phyloP scores from a whole-genome alignment of 2,329 filamentous ascomycete species.

The Penicillium sp. region DNA sequence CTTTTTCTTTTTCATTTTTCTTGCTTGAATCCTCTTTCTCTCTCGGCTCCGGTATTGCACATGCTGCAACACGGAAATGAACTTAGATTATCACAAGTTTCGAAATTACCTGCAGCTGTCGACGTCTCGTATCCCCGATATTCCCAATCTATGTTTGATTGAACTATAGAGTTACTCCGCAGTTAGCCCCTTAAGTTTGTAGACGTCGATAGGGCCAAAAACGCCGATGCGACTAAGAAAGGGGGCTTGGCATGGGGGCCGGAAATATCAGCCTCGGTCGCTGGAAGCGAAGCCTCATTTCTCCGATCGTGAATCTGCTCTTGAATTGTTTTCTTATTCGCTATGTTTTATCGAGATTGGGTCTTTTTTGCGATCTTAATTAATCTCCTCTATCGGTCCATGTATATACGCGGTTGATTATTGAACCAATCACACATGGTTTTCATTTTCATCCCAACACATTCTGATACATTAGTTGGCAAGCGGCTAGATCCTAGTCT shows the following conservation, averaged over 20 bases:
- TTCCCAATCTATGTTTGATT: background rate
- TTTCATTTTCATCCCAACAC: background rate
- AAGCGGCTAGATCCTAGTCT: background rate
- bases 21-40: background rate
- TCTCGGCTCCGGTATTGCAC: background rate
- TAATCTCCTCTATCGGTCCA: background rate
- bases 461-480: background rate
- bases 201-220: background rate
- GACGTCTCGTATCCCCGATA: background rate
- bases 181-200: background rate
- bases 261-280: background rate
- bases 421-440: background rate
- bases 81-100: background rate
- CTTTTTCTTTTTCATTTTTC: background rate
- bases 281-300: background rate
- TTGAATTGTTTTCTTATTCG: background rate
- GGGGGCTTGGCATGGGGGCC: slow-evolving; percentile 9
- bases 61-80: background rate
- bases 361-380: background rate
- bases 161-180: background rate
- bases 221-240: background rate
- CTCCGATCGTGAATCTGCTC: background rate
- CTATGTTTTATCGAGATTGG: background rate
- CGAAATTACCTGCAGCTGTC: background rate
- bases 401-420: background rate